Percentiles rank a stretch among this genome's conserved stretches.
Conservation (phyloP, 2,329 filamentous ascomycete genomes). For the Botrytis galanthina region DNA sequence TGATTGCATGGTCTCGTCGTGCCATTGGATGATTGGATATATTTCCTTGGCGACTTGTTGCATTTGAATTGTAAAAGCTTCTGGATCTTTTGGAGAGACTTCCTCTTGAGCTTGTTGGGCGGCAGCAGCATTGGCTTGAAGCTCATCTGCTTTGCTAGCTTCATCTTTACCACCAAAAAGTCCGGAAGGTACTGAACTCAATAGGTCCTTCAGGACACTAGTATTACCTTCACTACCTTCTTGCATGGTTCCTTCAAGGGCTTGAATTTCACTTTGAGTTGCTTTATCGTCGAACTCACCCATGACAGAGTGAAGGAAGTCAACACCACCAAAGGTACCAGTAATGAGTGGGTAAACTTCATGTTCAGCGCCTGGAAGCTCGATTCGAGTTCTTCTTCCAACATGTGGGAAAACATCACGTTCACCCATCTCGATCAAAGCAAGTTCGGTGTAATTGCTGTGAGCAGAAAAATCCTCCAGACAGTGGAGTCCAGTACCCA, state of each 20-base stretch:
- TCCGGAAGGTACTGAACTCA: conserved; percentile 78
- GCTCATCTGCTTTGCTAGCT: conserved; percentile 71
- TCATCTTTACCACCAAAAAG: conserved; percentile 75
- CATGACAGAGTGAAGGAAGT: conserved; percentile 86
- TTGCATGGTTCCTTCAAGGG: conserved; percentile 79
- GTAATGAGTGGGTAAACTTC: conserved; percentile 80
- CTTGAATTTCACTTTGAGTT: conserved; percentile 85
- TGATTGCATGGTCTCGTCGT: conserved; percentile 79
- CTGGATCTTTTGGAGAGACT: conserved; percentile 75
- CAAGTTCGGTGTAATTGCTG: conserved; percentile 89
- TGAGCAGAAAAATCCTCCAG: conserved; percentile 91
- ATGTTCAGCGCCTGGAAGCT: conserved; percentile 62
- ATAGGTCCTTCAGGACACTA: conserved; percentile 72
- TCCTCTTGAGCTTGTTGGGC: conserved; percentile 73
- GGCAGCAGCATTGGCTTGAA: conserved; percentile 71
- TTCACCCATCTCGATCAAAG: conserved; percentile 83
- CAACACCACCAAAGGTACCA: conserved; percentile 91
- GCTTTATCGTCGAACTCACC: conserved; percentile 82
- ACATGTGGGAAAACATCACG: conserved; percentile 82
- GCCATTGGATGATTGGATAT: conserved; percentile 86
- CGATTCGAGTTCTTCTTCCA: conserved; percentile 68
- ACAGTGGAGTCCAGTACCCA: conserved; percentile 88
- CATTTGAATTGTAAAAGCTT: conserved; percentile 79
- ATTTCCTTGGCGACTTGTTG: conserved; percentile 72
- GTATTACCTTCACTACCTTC: conserved; percentile 62